Evolutionary conservation across 768 basidiomycete genomes (phyloP).

Genomic region (Leccinum truebloodii): DNA sequence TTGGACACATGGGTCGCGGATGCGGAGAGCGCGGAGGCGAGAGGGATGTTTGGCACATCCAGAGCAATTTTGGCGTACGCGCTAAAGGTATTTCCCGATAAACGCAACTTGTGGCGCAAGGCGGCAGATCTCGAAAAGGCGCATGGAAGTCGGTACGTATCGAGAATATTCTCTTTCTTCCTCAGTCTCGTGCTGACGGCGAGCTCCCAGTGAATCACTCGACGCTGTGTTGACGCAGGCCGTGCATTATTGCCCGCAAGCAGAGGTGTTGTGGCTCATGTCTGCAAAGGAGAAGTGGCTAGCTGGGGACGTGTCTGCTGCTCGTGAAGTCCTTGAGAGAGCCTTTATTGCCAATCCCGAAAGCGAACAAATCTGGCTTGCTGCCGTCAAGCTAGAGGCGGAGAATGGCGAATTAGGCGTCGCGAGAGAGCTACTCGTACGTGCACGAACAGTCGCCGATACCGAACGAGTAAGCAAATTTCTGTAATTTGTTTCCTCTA

Average conservation of each 20-base stretch:
- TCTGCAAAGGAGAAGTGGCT: constrained; percentile 97
- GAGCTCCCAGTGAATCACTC: constrained; percentile 63
- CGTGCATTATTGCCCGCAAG: constrained; percentile 89
- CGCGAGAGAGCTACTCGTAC: constrained; percentile 81
- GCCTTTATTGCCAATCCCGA: constrained; percentile 96
- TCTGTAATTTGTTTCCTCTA: neutral
- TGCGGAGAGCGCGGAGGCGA: constrained; percentile 77
- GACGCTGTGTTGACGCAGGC: constrained; percentile 81
- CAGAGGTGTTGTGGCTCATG: constrained; percentile 98
- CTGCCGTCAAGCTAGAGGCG: constrained; percentile 94
- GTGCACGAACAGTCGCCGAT: constrained; percentile 88
- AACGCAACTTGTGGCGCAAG: constrained; percentile 80
- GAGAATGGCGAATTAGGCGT: constrained; percentile 91
- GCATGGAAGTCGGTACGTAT: constrained; percentile 75
- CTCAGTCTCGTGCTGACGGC: constrained; percentile 1
- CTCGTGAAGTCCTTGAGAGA: constrained; percentile 82
- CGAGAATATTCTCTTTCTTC: neutral
- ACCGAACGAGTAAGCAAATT: constrained; percentile 74
- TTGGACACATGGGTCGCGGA: constrained; percentile 90
- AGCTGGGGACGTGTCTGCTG: constrained; percentile 84
- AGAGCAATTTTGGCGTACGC: constrained; percentile 90
- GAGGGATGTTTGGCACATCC: constrained; percentile 78
- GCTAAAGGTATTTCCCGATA: constrained; percentile 87
- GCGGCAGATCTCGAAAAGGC: constrained; percentile 93
- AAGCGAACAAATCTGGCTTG: constrained; percentile 97